Percentiles rank a stretch among this genome's conserved stretches.
Evolutionary conservation across 306 rosid genomes (phyloP).

Genomic region (Hippophae gyantsensis): DNA sequence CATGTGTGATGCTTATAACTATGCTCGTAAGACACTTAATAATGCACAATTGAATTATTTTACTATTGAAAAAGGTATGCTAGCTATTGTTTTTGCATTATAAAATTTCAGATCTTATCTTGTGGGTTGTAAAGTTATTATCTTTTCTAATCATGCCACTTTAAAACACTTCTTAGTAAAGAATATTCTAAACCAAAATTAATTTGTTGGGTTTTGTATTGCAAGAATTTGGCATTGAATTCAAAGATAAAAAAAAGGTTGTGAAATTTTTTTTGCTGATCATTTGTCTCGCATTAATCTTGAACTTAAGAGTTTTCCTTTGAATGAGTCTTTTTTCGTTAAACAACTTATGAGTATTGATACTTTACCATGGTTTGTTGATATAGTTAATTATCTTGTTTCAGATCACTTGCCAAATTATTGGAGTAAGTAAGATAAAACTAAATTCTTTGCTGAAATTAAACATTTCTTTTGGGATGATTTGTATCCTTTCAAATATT

Average conservation of each 20-base stretch:
- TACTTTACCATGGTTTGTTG: background rate
- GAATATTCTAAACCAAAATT: no score
- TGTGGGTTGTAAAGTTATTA: background rate
- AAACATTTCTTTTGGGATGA: conserved; percentile 1
- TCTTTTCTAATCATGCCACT: no score
- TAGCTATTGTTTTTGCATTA: no score
- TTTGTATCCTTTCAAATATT: background rate
- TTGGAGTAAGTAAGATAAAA: background rate
- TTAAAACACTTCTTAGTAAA: no score
- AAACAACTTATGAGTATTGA: background rate
- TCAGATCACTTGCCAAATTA: background rate
- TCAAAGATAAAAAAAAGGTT: no score
- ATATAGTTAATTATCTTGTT: background rate
- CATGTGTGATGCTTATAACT: conserved; percentile 5
- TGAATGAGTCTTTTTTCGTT: background rate
- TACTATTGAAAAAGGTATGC: no score
- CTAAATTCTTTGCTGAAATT: background rate
- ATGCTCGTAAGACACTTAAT: background rate
- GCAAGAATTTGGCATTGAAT: no score
- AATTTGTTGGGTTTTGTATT: no score
- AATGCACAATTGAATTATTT: no score
- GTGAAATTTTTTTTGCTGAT: no score
- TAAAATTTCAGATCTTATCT: background rate
- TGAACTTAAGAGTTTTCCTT: no score
- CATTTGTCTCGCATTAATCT: no score